Percentiles rank a stretch among this genome's conserved stretches.
phyloP scores from a whole-genome alignment of 1,284 basidiomycete genomes.

The Fomitiporia mediterranea region DNA sequence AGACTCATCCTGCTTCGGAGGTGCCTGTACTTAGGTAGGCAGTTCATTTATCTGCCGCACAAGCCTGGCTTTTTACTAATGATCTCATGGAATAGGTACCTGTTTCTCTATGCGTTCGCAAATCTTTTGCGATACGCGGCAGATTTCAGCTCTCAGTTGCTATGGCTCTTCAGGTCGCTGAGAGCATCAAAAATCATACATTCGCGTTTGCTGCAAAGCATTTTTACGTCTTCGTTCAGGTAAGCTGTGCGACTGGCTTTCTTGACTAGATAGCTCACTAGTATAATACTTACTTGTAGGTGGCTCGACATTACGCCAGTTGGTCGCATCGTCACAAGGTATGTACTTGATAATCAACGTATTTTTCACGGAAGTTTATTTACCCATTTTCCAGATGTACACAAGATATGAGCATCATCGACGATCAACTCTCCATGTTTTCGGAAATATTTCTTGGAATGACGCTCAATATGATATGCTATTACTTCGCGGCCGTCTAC shows the following conservation, averaged over 20 bases:
- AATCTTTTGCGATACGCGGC: conserved; percentile 23
- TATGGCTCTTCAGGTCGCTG: conserved; percentile 5
- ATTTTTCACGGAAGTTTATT: too few species aligned
- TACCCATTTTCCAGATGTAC: conserved; percentile 33
- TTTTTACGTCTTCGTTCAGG: conserved; percentile 36
- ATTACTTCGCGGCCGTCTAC: neutral
- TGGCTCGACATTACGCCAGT: conserved; percentile 41
- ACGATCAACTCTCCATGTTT: conserved; percentile 28
- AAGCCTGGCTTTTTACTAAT: too few species aligned
- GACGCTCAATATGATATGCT: conserved; percentile 1
- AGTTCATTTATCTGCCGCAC: conserved; percentile 25
- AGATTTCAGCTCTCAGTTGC: neutral
- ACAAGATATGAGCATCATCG: conserved; percentile 38
- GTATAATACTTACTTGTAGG: conserved; percentile 6
- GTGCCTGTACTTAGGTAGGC: conserved; percentile 39
- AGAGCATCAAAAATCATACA: conserved; percentile 5
- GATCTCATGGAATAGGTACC: conserved; percentile 16
- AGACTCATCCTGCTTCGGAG: conserved; percentile 27
- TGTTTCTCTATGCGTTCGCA: conserved; percentile 28
- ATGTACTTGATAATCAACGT: conserved; percentile 24
- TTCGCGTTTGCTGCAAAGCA: conserved; percentile 12
- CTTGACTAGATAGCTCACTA: too few species aligned
- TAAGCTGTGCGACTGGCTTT: conserved; percentile 4
- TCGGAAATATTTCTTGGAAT: conserved; percentile 17
- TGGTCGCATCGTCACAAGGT: conserved; percentile 38